phyloP scores from a whole-genome alignment of 2,329 filamentous ascomycete genomes.

The Botrytis paeoniae region DNA sequence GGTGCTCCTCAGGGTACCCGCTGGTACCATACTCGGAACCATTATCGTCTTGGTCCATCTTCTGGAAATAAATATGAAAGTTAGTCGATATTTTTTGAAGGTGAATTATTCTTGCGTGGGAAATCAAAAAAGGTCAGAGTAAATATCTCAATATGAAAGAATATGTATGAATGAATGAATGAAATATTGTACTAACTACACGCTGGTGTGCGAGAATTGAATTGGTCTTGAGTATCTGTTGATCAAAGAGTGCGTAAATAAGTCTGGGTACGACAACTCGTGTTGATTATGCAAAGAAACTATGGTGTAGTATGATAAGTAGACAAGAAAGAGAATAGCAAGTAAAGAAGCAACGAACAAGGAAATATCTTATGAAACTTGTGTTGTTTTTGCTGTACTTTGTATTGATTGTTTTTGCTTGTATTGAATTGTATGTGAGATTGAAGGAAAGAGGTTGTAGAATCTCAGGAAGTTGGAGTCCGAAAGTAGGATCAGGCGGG shows the following conservation, averaged over 20 bases:
- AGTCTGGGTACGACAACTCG: neutral
- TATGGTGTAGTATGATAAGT: neutral
- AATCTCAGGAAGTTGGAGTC: neutral
- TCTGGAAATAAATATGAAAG: neutral
- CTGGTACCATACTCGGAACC: neutral
- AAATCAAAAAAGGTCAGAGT: neutral
- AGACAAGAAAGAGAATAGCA: neutral
- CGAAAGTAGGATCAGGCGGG: neutral
- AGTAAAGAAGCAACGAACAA: neutral
- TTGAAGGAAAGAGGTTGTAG: neutral
- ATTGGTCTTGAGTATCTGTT: neutral
- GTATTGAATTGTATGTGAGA: constrained; percentile 1
- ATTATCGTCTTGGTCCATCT: neutral
- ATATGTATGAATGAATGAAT: neutral
- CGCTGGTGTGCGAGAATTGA: neutral
- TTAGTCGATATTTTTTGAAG: neutral
- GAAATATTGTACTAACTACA: neutral
- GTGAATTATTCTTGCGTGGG: neutral
- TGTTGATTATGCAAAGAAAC: neutral
- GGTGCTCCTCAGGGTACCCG: neutral
- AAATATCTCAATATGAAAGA: neutral
- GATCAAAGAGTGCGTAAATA: neutral
- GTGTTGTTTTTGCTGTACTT: neutral
- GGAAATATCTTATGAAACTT: neutral
- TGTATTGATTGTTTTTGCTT: neutral